Percentiles rank a stretch among this genome's conserved stretches.
Evolutionary conservation across 306 rosid species (phyloP).

Genomic region (Sophora flavescens): DNA sequence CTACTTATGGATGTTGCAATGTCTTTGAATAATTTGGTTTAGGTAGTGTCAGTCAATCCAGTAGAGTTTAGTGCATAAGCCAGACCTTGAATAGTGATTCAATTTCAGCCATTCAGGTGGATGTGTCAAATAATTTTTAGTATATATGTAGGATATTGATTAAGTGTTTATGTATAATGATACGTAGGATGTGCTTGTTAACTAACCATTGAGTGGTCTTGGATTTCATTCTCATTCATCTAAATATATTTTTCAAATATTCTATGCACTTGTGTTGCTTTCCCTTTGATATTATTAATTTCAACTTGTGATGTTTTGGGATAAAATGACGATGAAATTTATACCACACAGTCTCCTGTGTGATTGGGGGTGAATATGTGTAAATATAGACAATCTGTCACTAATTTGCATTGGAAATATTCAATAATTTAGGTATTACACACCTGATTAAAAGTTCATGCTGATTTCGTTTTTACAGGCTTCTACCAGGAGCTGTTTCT

Average conservation of each 20-base stretch:
- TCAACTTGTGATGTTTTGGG: not conserved
- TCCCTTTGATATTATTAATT: not conserved
- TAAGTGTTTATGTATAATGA: not conserved
- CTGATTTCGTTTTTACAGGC: slow-evolving; percentile 67
- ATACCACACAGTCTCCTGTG: not conserved
- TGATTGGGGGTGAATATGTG: not conserved
- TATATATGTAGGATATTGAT: not conserved
- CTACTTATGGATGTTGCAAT: not conserved
- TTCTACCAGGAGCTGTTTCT: slow-evolving; percentile 96
- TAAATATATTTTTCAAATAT: slow-evolving; percentile 1
- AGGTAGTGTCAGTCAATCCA: slow-evolving; percentile 1
- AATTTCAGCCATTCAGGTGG: not conserved
- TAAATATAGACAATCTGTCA: not conserved
- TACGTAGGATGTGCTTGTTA: slow-evolving; percentile 5
- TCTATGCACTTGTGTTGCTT: not conserved
- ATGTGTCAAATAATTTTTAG: not conserved
- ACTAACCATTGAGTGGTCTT: not conserved
- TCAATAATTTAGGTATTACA: slow-evolving; percentile 18
- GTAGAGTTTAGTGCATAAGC: slow-evolving; percentile 10
- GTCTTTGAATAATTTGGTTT: not conserved
- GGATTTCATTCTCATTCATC: slow-evolving; percentile 11
- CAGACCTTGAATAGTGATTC: not conserved
- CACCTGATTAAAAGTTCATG: slow-evolving; percentile 34
- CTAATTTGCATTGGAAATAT: slow-evolving; percentile 23
- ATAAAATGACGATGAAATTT: not conserved